Percentiles rank a stretch among this genome's conserved stretches.
These are phyloP conservation scores for Gardenia jasminoides DNA, from an alignment of 257 asterid species.

Conservation along the genomic window DNA sequence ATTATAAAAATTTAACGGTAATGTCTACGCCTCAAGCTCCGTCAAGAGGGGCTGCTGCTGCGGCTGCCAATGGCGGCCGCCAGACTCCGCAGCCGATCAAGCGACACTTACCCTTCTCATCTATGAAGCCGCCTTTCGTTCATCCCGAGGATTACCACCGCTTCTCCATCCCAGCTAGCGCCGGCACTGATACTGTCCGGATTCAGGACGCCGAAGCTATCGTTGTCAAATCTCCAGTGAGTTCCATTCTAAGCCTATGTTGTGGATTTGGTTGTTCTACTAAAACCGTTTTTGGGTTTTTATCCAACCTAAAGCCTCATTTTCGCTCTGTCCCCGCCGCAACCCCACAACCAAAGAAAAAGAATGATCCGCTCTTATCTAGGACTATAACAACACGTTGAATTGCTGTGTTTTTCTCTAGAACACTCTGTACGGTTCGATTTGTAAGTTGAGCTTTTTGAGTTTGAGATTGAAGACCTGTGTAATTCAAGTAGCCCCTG, in stretches of 20 bases:
- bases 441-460: neutral
- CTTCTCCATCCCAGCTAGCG: constrained; percentile 53
- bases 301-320: neutral
- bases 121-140: constrained; percentile 78
- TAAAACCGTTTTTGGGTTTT: neutral
- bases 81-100: constrained; percentile 53
- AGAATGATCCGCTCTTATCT: neutral
- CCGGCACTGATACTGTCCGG: constrained; percentile 25
- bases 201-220: constrained; percentile 63
- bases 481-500: neutral
- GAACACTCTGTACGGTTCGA: neutral
- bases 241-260: constrained; percentile 26
- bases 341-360: neutral
- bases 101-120: constrained; percentile 71
- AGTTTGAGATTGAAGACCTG: neutral
- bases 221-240: constrained; percentile 72
- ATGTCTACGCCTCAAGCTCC: constrained; percentile 61
- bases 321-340: neutral
- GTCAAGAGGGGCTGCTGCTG: constrained; percentile 43
- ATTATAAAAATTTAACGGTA: neutral
- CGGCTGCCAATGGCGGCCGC: constrained; percentile 40
- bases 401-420: neutral
- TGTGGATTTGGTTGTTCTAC: constrained; percentile 2
- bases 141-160: constrained; percentile 71
- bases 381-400: neutral